Conservation (phyloP, 2,329 filamentous ascomycete genomes). For the Tympanopsis confertula region DNA sequence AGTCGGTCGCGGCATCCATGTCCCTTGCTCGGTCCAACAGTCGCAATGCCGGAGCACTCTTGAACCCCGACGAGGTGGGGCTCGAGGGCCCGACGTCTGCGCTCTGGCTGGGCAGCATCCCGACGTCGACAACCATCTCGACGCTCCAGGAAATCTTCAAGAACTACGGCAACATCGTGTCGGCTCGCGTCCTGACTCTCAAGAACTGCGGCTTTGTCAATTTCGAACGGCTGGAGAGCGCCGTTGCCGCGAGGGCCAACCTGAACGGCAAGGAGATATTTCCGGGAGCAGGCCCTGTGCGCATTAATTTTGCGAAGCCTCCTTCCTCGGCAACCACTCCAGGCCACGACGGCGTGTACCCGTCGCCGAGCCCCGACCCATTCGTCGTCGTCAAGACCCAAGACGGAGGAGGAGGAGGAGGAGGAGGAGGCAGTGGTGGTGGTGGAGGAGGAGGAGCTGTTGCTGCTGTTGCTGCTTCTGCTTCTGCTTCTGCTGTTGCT, state of each 20-base stretch:
- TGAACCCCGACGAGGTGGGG: constrained; percentile 65
- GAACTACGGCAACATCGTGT: constrained; percentile 78
- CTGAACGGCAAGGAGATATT: constrained; percentile 98
- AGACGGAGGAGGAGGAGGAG: constrained; percentile 16
- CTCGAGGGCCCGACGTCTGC: constrained; percentile 85
- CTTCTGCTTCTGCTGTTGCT: constrained; percentile 19
- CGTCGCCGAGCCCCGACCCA: constrained; percentile 83
- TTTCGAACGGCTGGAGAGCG: constrained; percentile 83
- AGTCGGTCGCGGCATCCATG: constrained; percentile 71
- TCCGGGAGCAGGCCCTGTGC: constrained; percentile 83
- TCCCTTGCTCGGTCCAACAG: constrained; percentile 57
- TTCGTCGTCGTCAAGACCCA: constrained; percentile 45
- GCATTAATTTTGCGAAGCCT: constrained; percentile 95
- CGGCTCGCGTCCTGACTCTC: constrained; percentile 85
- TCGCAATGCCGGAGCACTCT: constrained; percentile 48
- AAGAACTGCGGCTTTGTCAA: constrained; percentile 99
- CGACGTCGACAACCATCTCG: constrained; percentile 89
- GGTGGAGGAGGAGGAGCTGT: background rate
- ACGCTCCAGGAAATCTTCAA: constrained; percentile 92
- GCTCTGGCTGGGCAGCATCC: constrained; percentile 94
- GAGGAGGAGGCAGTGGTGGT: background rate
- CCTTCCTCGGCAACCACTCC: constrained; percentile 82
- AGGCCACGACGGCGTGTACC: constrained; percentile 75
- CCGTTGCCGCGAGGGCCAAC: constrained; percentile 73
- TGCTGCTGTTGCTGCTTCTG: constrained; percentile 15